Percentiles rank a stretch among this genome's conserved stretches.
phyloP scores from a whole-genome alignment of 176 grass and related monocot species.

The Aegilops umbellulata region DNA sequence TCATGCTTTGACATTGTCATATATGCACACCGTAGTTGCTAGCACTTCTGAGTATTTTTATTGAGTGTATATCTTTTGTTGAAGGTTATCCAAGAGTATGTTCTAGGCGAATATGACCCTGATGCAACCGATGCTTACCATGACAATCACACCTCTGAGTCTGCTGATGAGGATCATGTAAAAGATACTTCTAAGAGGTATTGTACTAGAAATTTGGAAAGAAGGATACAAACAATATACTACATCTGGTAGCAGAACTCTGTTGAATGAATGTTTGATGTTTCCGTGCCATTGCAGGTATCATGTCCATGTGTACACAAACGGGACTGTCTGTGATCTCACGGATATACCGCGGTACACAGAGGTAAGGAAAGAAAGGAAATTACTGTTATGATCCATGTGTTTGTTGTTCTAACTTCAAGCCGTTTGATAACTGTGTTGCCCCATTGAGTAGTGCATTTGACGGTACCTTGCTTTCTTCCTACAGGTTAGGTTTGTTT shows the following conservation, averaged over 20 bases:
- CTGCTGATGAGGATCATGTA: constrained; percentile 36
- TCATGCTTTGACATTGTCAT: no score
- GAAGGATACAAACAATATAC: not conserved
- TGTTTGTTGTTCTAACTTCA: not conserved
- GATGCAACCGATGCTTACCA: constrained; percentile 68
- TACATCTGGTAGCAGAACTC: not conserved
- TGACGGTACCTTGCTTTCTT: constrained; percentile 10
- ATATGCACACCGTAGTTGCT: not conserved
- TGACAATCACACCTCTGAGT: constrained; percentile 60
- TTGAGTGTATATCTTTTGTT: not conserved
- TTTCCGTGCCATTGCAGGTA: constrained; percentile 51
- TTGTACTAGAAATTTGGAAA: not conserved
- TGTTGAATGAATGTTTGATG: not conserved
- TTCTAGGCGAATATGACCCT: constrained; percentile 74
- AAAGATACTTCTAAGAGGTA: constrained; percentile 89
- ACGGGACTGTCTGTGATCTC: constrained; percentile 88
- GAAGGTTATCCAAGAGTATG: constrained; percentile 91
- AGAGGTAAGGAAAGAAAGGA: constrained; percentile 44
- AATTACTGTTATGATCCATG: not conserved
- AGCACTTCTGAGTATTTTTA: not conserved
- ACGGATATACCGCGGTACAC: constrained; percentile 73
- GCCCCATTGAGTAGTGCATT: not conserved
- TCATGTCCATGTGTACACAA: constrained; percentile 85
- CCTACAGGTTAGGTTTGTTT: constrained; percentile 88
- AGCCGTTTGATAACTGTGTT: not conserved